Base-by-base conservation (phyloP, 169 alveolate genomes). In the Babesia divergens region DNA sequence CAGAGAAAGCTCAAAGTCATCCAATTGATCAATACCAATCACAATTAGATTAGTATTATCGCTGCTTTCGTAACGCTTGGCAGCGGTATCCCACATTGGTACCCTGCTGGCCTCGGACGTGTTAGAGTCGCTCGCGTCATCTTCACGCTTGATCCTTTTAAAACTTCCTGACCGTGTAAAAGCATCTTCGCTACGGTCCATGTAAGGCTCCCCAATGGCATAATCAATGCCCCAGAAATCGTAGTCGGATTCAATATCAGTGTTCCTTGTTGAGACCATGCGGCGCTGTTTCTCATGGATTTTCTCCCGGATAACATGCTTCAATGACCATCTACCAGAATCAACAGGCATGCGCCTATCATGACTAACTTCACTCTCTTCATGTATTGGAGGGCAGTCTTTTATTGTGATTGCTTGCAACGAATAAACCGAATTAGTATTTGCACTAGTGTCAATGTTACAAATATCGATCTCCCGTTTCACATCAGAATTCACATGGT, bases 161-260 rank as follows among this genome's bases (percentile, higher is more conserved):
- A 2, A 22, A 32, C 37, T 35, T 24, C 51, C 59, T 13, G 3
- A 2, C 13, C 1, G 5, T 0, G 35, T 13, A n/a, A 24, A 6
- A 24, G 24, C 60, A 9, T 1, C 13, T 6, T 51, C 60, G 26
- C 42, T 24, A 20, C 29, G 22, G 42, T 24, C 16, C 11, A n/a
- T 56, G 28, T 28, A 2, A 6, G 59, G 26, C 3, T 22, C 14
- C 44, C 32, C 60, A 2, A 26, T 51, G 18, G 47, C 58, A 20
- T 74, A 65, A 54, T 44, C 31, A 4, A 38, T 22, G 38, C 53
- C 76, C 84, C 84, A 74, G 74, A 76, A 76, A 29, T 76, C 85
- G 47, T 58, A 76, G n/a, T 50, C 77, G 7, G 81, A 38, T n/a
- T 76, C 85, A 1, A 72, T 34, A 6, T 62, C 74, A 29, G 24